Evolutionary conservation across 257 asterid genomes (phyloP).

Genomic region (Jaltomata sinuosa): DNA sequence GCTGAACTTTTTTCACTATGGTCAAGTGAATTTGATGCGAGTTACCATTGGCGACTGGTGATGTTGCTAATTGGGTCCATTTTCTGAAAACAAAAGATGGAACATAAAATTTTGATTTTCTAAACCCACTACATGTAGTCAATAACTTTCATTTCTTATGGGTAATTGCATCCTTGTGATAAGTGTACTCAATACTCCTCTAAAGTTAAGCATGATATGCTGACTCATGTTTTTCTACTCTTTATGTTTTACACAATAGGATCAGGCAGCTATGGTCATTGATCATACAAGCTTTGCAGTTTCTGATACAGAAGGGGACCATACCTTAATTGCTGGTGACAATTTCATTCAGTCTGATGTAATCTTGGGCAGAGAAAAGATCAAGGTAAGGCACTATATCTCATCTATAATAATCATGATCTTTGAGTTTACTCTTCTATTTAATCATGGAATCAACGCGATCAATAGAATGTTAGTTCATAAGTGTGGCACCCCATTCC

Average conservation of each 20-base stretch:
- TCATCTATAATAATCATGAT: not conserved
- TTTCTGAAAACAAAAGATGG: not conserved
- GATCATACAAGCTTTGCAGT: slow-evolving; percentile 69
- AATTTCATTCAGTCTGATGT: slow-evolving; percentile 53
- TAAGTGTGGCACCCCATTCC: not conserved
- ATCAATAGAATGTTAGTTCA: not conserved
- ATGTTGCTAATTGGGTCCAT: not conserved
- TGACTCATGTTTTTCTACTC: not conserved
- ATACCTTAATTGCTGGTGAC: slow-evolving; percentile 57
- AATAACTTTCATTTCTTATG: not conserved
- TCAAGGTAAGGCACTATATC: slow-evolving; percentile 42
- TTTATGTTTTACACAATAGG: slow-evolving; percentile 25
- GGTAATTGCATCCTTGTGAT: not conserved
- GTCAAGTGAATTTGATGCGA: not conserved
- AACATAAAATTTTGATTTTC: not conserved
- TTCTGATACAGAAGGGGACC: slow-evolving; percentile 66
- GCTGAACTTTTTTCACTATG: not conserved
- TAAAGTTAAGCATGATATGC: not conserved
- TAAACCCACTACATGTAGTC: not conserved
- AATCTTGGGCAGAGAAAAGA: slow-evolving; percentile 48
- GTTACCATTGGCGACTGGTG: not conserved
- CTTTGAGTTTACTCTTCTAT: not conserved
- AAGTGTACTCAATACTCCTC: not conserved
- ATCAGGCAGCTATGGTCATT: slow-evolving; percentile 52
- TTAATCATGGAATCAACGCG: not conserved